These are phyloP conservation scores for Fagopyrum esculentum DNA, from an alignment of 148 eudicot genomes.

Conservation along the genomic window DNA sequence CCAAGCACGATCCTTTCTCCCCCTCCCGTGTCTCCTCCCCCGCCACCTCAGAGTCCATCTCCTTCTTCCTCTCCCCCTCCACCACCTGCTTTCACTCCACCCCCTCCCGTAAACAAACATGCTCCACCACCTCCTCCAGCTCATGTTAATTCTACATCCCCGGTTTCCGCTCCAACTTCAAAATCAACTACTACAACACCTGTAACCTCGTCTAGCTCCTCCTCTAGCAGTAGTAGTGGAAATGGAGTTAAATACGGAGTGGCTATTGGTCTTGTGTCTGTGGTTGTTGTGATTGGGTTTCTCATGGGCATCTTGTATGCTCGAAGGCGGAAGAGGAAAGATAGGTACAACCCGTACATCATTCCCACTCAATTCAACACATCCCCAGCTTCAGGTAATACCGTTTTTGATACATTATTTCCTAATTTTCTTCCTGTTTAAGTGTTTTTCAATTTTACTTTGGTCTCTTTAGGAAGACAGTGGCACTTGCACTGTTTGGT, in stretches of 20 bases:
- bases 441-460: not conserved
- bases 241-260: conserved; percentile 28
- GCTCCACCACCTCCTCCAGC: conserved; percentile 21
- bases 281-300: conserved; percentile 26
- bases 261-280: conserved; percentile 34
- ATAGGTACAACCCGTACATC: conserved; percentile 30
- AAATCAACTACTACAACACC: conserved; percentile 25
- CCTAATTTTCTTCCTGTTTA: not conserved
- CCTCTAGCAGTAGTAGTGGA: conserved; percentile 15
- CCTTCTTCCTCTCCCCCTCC: conserved; percentile 12
- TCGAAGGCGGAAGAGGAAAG: conserved; percentile 50
- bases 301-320: conserved; percentile 41
- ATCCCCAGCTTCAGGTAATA: conserved; percentile 65
- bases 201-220: conserved; percentile 11
- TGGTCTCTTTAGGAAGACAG: not conserved
- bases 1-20: conserved; percentile 9
- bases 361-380: conserved; percentile 59
- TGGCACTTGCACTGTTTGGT: not conserved
- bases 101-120: conserved; percentile 24
- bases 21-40: conserved; percentile 19
- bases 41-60: conserved; percentile 19
- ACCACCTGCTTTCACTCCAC: conserved; percentile 23
- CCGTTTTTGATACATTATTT: not conserved
- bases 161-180: conserved; percentile 29
- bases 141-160: conserved; percentile 23